Base-by-base conservation (phyloP, 2,329 filamentous ascomycete genomes). In the Hawksworthiomyces lignivorus region DNA sequence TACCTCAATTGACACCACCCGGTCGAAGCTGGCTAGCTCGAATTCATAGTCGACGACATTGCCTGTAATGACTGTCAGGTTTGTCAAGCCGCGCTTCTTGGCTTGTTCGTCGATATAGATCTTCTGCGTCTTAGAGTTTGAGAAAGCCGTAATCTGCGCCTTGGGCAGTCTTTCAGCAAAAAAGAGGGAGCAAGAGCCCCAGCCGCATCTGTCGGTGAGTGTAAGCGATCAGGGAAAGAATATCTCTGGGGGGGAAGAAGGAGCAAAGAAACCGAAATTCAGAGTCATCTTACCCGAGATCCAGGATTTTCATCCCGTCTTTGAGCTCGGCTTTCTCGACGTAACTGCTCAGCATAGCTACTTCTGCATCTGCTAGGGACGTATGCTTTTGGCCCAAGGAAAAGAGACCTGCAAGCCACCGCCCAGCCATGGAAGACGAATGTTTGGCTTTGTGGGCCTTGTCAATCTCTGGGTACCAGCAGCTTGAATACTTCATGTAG, bases 401-500 rank as follows among this genome's bases (percentile, higher is more conserved):
- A 15, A 29, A 20, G 14, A 18, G n/a, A 2, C 32, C 28, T 8
- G 30, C 19, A 28, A 41, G 12, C 21, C 19, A 17, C 3, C 33
- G 22, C 4, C 33, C 21, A 4, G 21, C 22, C n/a, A n/a, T n/a
- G 4, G 36, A 32, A 2, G 31, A 12, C 20, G 28, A 20, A 24
- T 21, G 12, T 3, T 8, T 21, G 8, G 15, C 27, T 7, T 9
- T 28, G 21, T 11, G 4, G 12, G 21, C 34, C 2, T 24, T n/a
- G 26, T 43, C 46, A 3, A 43, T 5, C 39, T 48, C 43, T 4
- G 74, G 72, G 57, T 85, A 85, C 53, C 82, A 62, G 56, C 76
- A 82, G 49, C 67, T 71, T n/a, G 73, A 80, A 57, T 84, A 86
- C 68, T 85, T 85, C 79, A 85, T 84, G 41, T 80, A 64, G 4